A percentile compares a stretch with the other conserved stretches of the same genome.
These are phyloP conservation scores for Termitomyces sp. DNA, from an alignment of 768 basidiomycete species.

Conservation along the genomic window DNA sequence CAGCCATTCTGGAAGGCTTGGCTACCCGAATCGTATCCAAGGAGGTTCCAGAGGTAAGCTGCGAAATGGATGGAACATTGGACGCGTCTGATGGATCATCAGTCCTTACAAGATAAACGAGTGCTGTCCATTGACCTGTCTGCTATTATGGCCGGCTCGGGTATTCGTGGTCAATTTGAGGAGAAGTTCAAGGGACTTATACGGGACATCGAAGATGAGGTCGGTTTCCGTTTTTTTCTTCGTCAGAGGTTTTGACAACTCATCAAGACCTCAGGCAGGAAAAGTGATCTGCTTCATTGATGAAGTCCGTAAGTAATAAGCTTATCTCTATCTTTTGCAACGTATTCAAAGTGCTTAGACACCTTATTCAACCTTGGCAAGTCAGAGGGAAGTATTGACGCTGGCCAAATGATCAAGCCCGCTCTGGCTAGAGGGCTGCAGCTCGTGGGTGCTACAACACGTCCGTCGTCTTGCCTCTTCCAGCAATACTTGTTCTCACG, in stretches of 20 bases:
- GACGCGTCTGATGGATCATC: neutral
- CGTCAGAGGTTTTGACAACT: constrained; percentile 1
- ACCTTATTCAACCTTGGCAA: constrained; percentile 86
- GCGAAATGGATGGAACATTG: neutral
- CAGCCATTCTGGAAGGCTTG: constrained; percentile 86
- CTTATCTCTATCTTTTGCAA: neutral
- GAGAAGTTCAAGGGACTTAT: constrained; percentile 89
- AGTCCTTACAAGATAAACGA: constrained; percentile 86
- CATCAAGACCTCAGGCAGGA: constrained; percentile 37
- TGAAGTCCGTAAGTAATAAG: constrained; percentile 70
- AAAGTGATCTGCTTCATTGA: constrained; percentile 92
- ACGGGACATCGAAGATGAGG: constrained; percentile 86
- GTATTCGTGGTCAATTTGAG: constrained; percentile 89
- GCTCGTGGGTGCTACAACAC: constrained; percentile 85
- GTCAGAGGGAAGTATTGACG: constrained; percentile 87
- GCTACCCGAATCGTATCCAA: constrained; percentile 82
- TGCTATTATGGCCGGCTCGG: constrained; percentile 82
- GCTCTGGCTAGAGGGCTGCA: constrained; percentile 83
- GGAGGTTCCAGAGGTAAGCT: constrained; percentile 82
- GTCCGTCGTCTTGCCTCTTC: constrained; percentile 19
- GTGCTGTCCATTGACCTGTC: constrained; percentile 83
- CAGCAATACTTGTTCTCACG: neutral
- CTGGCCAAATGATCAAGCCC: constrained; percentile 91
- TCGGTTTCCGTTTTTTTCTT: constrained; percentile 17
- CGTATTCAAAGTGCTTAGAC: constrained; percentile 30